Percentiles rank a stretch among this genome's conserved stretches.
Conservation (phyloP, 1,284 basidiomycete genomes). For the Ceratorhiza oryzae-sativae region DNA sequence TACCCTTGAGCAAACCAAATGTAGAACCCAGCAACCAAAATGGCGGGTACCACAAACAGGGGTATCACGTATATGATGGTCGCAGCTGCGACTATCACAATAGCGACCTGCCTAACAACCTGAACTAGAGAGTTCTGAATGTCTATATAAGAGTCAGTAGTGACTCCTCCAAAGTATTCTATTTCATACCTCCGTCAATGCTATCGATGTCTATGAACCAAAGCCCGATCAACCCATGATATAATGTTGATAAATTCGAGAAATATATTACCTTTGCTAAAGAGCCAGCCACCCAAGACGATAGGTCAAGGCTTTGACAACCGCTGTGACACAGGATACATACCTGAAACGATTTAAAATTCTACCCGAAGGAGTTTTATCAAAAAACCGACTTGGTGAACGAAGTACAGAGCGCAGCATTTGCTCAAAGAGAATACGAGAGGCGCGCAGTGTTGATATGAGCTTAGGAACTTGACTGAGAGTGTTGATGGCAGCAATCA, state of each 20-base stretch:
- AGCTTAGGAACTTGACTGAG: constrained; percentile 17
- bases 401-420: constrained; percentile 39
- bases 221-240: not conserved
- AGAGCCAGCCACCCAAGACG: not conserved
- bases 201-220: constrained; percentile 16
- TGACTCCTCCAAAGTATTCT: too few relatives aligned
- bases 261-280: not conserved
- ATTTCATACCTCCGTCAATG: not conserved
- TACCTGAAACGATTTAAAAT: constrained; percentile 19
- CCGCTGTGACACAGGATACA: not conserved
- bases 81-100: not conserved
- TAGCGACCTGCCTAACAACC: not conserved
- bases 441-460: constrained; percentile 26
- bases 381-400: constrained; percentile 38
- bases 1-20: constrained; percentile 26
- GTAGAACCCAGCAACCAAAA: constrained; percentile 10
- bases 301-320: not conserved
- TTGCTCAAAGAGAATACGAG: constrained; percentile 14
- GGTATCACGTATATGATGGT: constrained; percentile 37
- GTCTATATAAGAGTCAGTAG: not conserved
- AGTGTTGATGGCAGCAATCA: not conserved
- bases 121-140: constrained; percentile 26
- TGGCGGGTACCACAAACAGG: constrained; percentile 11
- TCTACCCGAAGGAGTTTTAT: constrained; percentile 38
- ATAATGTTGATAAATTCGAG: not conserved